These are phyloP conservation scores for Myxozyma vanderwaltii DNA, from an alignment of 805 yeast genomes.

Conservation along the genomic window DNA sequence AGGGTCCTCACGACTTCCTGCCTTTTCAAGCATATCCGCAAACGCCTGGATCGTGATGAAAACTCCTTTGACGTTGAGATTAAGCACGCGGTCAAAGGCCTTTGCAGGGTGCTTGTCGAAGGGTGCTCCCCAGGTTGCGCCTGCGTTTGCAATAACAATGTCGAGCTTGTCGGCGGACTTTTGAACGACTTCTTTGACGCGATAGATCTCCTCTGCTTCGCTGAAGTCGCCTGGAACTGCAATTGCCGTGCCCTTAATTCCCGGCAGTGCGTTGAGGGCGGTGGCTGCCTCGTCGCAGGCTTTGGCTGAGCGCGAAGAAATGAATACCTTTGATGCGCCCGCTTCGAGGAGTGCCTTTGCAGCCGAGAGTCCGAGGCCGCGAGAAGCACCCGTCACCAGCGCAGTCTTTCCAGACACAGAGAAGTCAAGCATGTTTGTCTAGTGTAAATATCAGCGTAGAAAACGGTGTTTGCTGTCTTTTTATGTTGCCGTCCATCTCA, in stretches of 20 bases:
- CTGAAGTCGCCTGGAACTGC: conserved; percentile 59
- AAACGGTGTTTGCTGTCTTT: too few relatives aligned
- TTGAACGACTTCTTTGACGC: conserved; percentile 49
- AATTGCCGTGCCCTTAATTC: conserved; percentile 41
- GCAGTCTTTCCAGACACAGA: conserved; percentile 25
- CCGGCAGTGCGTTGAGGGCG: conserved; percentile 41
- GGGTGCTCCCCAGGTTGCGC: conserved; percentile 76
- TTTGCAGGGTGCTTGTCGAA: conserved; percentile 60
- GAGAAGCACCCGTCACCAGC: conserved; percentile 44
- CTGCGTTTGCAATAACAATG: conserved; percentile 74
- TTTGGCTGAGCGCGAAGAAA: conserved; percentile 63
- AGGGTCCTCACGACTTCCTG: conserved; percentile 59
- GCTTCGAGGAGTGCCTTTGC: conserved; percentile 63
- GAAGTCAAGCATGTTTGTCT: conserved; percentile 11
- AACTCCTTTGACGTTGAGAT: conserved; percentile 67
- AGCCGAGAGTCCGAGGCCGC: conserved; percentile 72
- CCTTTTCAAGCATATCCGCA: conserved; percentile 56
- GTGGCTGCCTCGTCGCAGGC: conserved; percentile 62
- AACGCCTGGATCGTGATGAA: conserved; percentile 66
- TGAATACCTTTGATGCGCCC: conserved; percentile 63
- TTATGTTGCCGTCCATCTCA: too few relatives aligned
- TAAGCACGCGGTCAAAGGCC: conserved; percentile 64
- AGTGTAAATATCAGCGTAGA: not conserved
- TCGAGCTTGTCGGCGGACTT: conserved; percentile 51
- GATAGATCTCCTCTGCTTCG: conserved; percentile 50